A percentile compares a stretch with the other conserved stretches of the same genome.
phyloP scores from a whole-genome alignment of 2,329 filamentous ascomycete genomes.

The Paradendryphiella salina region DNA sequence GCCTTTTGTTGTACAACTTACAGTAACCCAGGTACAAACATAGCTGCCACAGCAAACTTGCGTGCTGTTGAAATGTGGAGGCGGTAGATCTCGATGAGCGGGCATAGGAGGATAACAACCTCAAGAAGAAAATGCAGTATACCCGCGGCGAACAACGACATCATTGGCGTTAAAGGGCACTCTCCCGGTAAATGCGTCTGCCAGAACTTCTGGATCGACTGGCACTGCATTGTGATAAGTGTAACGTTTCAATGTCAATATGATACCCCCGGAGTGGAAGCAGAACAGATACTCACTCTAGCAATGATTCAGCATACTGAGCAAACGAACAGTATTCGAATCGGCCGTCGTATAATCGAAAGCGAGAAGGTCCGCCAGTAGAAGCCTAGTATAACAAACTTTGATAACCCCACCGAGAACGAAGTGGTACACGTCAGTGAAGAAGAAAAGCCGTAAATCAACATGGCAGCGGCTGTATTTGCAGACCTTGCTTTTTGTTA shows the following conservation, averaged over 20 bases:
- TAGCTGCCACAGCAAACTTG: conserved; percentile 24
- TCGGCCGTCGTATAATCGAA: conserved; percentile 26
- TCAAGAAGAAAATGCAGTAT: conserved; percentile 33
- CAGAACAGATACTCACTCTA: conserved; percentile 12
- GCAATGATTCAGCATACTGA: conserved; percentile 23
- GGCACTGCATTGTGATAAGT: conserved; percentile 25
- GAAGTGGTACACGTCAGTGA: neutral
- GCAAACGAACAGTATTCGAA: conserved; percentile 19
- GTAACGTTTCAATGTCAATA: conserved; percentile 9
- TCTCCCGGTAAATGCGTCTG: conserved; percentile 15
- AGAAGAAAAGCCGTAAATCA: neutral
- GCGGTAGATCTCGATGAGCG: conserved; percentile 23
- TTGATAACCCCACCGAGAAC: conserved; percentile 28
- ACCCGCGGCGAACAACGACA: conserved; percentile 20
- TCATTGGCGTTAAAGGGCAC: conserved; percentile 26
- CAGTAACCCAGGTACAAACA: conserved; percentile 26
- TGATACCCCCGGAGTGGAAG: no score
- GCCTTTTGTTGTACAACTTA: neutral
- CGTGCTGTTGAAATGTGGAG: conserved; percentile 21
- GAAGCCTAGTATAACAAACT: conserved; percentile 29
- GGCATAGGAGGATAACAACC: conserved; percentile 26
- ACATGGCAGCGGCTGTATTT: neutral
- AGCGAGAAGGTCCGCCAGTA: conserved; percentile 30
- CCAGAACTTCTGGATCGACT: conserved; percentile 28
- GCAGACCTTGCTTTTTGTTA: neutral